Conservation (phyloP, 2,329 filamentous ascomycete genomes). For the Verticillium longisporum region DNA sequence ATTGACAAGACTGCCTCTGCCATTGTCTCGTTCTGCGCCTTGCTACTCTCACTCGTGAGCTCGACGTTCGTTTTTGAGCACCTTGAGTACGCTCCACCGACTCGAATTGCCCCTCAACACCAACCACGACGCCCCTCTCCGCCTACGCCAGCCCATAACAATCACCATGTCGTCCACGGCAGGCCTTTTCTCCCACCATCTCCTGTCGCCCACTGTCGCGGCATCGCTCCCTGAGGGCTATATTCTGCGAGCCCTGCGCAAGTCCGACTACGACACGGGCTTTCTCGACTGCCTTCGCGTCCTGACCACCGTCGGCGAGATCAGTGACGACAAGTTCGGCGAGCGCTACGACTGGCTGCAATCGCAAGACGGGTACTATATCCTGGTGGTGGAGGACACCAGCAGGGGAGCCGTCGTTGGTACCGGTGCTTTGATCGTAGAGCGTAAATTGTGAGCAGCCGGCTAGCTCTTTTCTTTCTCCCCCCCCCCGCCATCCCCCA, state of each 20-base stretch:
- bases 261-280: conserved; percentile 69
- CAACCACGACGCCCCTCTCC: neutral
- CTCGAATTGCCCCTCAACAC: neutral
- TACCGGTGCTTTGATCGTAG: conserved; percentile 82
- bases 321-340: conserved; percentile 67
- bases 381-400: conserved; percentile 77
- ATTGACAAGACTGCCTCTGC: neutral
- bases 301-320: conserved; percentile 86
- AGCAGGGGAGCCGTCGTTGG: conserved; percentile 64
- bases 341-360: conserved; percentile 79
- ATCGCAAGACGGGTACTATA: conserved; percentile 70
- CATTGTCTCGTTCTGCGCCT: neutral
- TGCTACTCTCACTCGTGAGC: neutral
- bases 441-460: conserved; percentile 75
- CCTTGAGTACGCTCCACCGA: neutral
- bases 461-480: conserved; percentile 8
- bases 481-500: conserved; percentile 2
- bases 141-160: neutral
- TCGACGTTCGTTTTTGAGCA: neutral
- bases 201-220: conserved; percentile 72
- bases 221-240: conserved; percentile 73
- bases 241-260: conserved; percentile 70
- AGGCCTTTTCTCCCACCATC: conserved; percentile 68
- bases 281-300: conserved; percentile 90
- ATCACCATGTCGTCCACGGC: conserved; percentile 24